These are phyloP conservation scores for Colletotrichum sp. DNA, from an alignment of 2,329 filamentous ascomycete species.

Conservation along the genomic window DNA sequence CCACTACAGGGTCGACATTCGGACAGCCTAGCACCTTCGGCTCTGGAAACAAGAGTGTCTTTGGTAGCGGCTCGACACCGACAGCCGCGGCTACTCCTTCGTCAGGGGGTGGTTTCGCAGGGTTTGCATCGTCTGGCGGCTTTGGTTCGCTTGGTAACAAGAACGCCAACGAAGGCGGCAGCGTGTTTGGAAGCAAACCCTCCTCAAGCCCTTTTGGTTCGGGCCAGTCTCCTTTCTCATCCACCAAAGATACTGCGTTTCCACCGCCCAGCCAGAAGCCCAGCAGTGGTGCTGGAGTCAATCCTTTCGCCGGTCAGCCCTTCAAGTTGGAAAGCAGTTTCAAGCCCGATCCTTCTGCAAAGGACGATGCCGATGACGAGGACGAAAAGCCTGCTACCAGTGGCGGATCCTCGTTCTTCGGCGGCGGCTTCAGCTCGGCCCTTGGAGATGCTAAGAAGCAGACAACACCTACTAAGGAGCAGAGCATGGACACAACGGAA, in stretches of 20 bases:
- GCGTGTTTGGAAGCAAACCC: constrained; percentile 45
- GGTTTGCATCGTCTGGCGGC: constrained; percentile 59
- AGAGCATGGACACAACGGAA: constrained; percentile 55
- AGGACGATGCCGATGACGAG: constrained; percentile 65
- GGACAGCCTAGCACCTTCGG: constrained; percentile 56
- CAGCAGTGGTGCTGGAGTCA: constrained; percentile 44
- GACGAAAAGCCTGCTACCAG: constrained; percentile 51
- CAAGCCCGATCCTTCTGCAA: constrained; percentile 65
- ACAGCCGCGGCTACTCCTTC: constrained; percentile 32
- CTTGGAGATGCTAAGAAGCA: constrained; percentile 54
- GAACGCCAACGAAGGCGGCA: constrained; percentile 36
- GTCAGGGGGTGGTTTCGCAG: constrained; percentile 53
- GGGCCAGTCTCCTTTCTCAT: constrained; percentile 32
- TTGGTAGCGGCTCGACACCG: constrained; percentile 34
- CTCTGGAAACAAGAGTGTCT: constrained; percentile 40
- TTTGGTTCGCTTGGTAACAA: constrained; percentile 55
- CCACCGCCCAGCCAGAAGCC: constrained; percentile 41
- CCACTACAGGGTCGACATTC: constrained; percentile 50
- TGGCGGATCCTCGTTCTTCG: constrained; percentile 61
- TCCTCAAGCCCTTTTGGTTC: constrained; percentile 36
- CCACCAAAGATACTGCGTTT: constrained; percentile 43
- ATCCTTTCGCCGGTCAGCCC: constrained; percentile 36
- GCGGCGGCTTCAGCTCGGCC: constrained; percentile 64
- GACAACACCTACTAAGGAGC: constrained; percentile 49
- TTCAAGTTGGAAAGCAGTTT: constrained; percentile 75